Conservation (phyloP, 1,139 yeast species). For the Debaryomycetaceae sp. region DNA sequence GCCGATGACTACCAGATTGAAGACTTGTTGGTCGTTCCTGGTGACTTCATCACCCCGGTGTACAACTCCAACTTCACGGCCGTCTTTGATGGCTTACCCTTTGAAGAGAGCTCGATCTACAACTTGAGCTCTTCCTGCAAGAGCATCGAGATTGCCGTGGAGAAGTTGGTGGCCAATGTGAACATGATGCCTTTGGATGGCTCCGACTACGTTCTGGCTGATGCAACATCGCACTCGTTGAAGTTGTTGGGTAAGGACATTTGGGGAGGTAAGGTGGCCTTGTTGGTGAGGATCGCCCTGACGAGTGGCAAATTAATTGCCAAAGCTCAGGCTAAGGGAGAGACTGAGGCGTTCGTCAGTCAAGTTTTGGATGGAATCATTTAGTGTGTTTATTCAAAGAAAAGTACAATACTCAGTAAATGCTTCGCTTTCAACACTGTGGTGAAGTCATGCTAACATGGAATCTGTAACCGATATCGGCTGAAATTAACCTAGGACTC, state of each 20-base stretch:
- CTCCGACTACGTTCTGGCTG: constrained; percentile 60
- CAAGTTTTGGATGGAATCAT: constrained; percentile 41
- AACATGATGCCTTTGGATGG: constrained; percentile 82
- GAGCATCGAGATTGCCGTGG: constrained; percentile 34
- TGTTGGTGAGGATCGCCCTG: constrained; percentile 65
- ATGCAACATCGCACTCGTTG: constrained; percentile 63
- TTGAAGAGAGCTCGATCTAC: constrained; percentile 30
- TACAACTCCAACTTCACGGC: constrained; percentile 75
- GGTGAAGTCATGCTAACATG: constrained; percentile 2
- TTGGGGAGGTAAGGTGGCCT: constrained; percentile 68
- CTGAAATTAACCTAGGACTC: constrained; percentile 12
- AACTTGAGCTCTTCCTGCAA: constrained; percentile 30
- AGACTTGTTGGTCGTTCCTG: constrained; percentile 68
- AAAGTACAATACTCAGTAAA: neutral
- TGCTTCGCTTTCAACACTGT: constrained; percentile 1
- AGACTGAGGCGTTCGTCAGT: constrained; percentile 44
- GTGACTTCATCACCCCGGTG: constrained; percentile 78
- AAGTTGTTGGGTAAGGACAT: constrained; percentile 82
- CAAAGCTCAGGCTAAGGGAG: constrained; percentile 70
- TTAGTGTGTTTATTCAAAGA: constrained; percentile 1
- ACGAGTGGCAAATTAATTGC: constrained; percentile 70
- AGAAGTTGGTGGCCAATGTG: constrained; percentile 53
- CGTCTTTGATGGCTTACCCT: constrained; percentile 66
- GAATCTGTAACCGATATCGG: neutral
- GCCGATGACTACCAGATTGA: constrained; percentile 93